Evolutionary conservation across 805 yeast species (phyloP), one percentile per base, ranked within the genome.

Genomic region (Hanseniaspora mollemarum): DNA sequence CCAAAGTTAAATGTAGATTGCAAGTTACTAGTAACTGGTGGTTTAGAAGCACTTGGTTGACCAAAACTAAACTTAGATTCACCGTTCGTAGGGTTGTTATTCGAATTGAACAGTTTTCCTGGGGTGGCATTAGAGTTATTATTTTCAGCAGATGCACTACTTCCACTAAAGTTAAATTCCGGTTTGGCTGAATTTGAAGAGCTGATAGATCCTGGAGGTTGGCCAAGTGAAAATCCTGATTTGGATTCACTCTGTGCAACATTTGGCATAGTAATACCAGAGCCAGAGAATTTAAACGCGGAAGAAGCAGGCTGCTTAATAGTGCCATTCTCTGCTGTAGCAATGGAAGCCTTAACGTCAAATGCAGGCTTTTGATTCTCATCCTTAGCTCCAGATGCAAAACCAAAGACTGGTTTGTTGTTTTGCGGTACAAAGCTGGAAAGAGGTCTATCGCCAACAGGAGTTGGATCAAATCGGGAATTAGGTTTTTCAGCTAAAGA

Each of bases 311-410:
- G n/a, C 10, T 31, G 39, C 6, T 32, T 33, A n/a, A 13, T 22
- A 21, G 21, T 12, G 16, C n/a, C 39, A 21, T 22, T 35, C 10
- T 42, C 21, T 15, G 15, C n/a, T 12, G 18, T 7, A 7, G 6
- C 48, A 33, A 25, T 18, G 22, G 16, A 9, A 13, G 33, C 10
- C 1, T 43, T 51, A 36, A 50, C 51, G 12, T 46, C 35, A 28
- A 53, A 53, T 3, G 54, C 22, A n/a, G 59, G 59, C 21, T 38
- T 38, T 22, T 36, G 28, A 9, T 39, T 44, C 2, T 28, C 24
- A 18, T 46, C 28, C 22, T 46, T 46, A 6, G 6, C n/a, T 32
- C 19, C 22, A 35, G 39, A 4, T 16, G 37, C 4, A 7, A 42
- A 7, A 18, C 44, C 51, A 40, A 39, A 46, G 2, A 28, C 31